Evolutionary conservation across 129 eudicot species (phyloP), one percentile per base, ranked within the genome.

Genomic region (Flaveria sonorensis): DNA sequence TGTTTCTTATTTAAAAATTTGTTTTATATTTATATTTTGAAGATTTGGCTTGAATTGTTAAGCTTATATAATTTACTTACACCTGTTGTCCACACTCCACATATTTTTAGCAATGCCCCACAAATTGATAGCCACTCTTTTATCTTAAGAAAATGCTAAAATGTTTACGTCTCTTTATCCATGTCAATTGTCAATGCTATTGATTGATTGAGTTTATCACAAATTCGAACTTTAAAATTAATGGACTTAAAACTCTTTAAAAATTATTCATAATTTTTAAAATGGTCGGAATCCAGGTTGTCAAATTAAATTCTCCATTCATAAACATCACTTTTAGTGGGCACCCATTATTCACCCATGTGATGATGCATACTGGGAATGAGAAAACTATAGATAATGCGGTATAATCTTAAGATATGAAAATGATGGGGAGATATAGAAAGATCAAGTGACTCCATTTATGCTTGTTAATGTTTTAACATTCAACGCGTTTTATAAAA

Each of bases 291-390:
- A 50, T 50, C 55, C 55, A 50, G 1, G 55, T 50, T 50, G 23
- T 65, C 5, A 7, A 67, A 42, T 46, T 46, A 53, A 21, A 24
- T 24, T 46, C 23, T 70, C 32, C 16, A 20, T 21, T 6, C 21
- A 71, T 24, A 28, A 51, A 50, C 48, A 71, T 71, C 75, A 71
- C 48, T 28, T 71, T 51, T 51, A 36, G 40, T 36, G 40, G 40
- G 52, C 48, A 50, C 75, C 12, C n/a, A 51, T n/a, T 71, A 13
- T 48, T 59, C 16, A 12, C 65, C 32, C 36, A 23, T 59, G 68
- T 12, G 24, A 55, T 24, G 68, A 36, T 24, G 40, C 18, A 26
- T 26, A 6, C 15, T 26, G 42, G 28, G 6, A 61, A 59, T 24
- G 42, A 24, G 3, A 9, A 61, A 6, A 0, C 24, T 24, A 61